Conservation (phyloP, 2,329 filamentous ascomycete genomes). For the Madurella mycetomatis region DNA sequence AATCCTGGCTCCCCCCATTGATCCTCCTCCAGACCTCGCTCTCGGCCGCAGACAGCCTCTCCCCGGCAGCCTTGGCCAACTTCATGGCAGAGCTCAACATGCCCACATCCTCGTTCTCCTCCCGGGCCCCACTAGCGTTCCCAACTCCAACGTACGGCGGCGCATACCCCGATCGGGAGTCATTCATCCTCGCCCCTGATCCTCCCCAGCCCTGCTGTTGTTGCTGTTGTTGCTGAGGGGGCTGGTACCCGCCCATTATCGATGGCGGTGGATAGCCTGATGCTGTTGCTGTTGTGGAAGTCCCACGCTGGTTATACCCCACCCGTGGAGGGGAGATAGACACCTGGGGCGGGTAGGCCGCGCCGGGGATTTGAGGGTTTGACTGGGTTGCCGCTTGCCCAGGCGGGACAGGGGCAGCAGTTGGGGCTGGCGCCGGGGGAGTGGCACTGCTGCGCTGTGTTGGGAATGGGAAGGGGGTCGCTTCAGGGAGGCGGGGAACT, state of each 20-base stretch:
- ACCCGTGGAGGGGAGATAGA: conserved; percentile 44
- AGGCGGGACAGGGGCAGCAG: conserved; percentile 1
- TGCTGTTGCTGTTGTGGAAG: conserved; percentile 37
- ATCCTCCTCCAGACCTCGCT: conserved; percentile 60
- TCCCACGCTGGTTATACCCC: conserved; percentile 43
- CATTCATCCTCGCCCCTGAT: not conserved
- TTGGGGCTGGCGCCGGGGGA: not conserved
- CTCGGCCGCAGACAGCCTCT: conserved; percentile 55
- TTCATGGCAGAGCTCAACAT: conserved; percentile 56
- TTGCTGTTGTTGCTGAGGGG: not conserved
- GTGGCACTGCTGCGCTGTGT: conserved; percentile 3
- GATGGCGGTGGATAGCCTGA: conserved; percentile 23
- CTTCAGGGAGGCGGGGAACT: conserved; percentile 40
- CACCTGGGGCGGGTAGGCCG: conserved; percentile 46
- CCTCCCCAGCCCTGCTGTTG: not conserved
- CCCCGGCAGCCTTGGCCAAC: conserved; percentile 53
- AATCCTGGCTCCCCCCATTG: conserved; percentile 45
- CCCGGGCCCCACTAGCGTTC: not conserved
- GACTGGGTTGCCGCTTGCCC: conserved; percentile 29
- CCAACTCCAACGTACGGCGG: not conserved
- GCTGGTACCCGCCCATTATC: not conserved
- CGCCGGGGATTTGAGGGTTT: conserved; percentile 29
- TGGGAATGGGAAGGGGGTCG: conserved; percentile 33
- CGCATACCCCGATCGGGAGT: not conserved
- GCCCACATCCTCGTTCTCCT: conserved; percentile 36